phyloP scores from a whole-genome alignment of 306 rosid species.

The Cucumis sativus region Cucumber_9930_V3 NC_026661.2:19447001-19447500 shows the following conservation, averaged over 20 bases:
- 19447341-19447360: slow-evolving; percentile 25
- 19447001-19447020: neutral
- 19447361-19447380: slow-evolving; percentile 11
- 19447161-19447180: neutral
- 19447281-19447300: slow-evolving; percentile 35
- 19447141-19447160: neutral
- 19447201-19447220: slow-evolving; percentile 44
- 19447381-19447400: slow-evolving; percentile 17
- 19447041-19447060: no score
- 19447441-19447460: slow-evolving; percentile 51
- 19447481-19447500: slow-evolving; percentile 17
- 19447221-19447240: slow-evolving; percentile 34
- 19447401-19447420: slow-evolving; percentile 12
- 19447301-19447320: slow-evolving; percentile 27
- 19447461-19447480: slow-evolving; percentile 27
- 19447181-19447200: neutral
- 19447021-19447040: neutral
- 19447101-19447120: slow-evolving; percentile 4
- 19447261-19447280: slow-evolving; percentile 38
- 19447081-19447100: neutral
- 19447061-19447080: no score
- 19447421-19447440: slow-evolving; percentile 30
- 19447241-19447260: slow-evolving; percentile 38
- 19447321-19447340: slow-evolving; percentile 20
- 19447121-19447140: slow-evolving; percentile 3